Base-by-base conservation (phyloP, 345 rosid species). In the Clarkia xantiana region DNA sequence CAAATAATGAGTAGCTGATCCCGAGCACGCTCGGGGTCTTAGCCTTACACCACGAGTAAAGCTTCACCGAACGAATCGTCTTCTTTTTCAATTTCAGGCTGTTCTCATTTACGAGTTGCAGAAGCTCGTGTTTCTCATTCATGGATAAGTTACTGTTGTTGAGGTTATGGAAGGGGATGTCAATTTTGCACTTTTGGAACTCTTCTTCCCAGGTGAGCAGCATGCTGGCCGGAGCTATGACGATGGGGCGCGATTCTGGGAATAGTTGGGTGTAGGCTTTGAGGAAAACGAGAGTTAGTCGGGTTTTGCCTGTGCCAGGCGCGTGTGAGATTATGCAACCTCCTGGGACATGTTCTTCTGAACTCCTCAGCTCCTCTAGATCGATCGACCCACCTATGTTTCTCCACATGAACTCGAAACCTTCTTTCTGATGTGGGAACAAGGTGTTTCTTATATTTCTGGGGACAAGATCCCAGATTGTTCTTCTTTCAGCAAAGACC, bases 291-390 rank as follows among this genome's bases (percentile, higher is more conserved):
- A 86, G 75, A 34, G 86, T 63, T 9, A 86, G 74, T 13, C 89
- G 84, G 42, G 96, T 78, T 64, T 86, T 86, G 29, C 94, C 94
- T 0, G 96, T 83, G 36, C 96, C 94, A 1, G 96, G 94, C 51
- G 94, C 89, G 23, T 86, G 96, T 3, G 94, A 80, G 52, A 83
- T 78, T 29, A 86, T 73, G 61, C 96, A 86, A 11, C 95, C 95
- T 48, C 72, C 62, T 3, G 58, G 65, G 20, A 64, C 65, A 10
- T 54, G 55, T 49, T 43, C 39, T 42, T 13, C 17, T 17, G 52
- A 49, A 45, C 50, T 38, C 46, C 29, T 62, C 61, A 83, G 49
- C 63, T 82, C 65, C 4, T 75, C 67, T 18, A 80, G 66, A 20
- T 50, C 1, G 9, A 73, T 71, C 10, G 74, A 76, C 16, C 95